phyloP scores from a whole-genome alignment of 768 basidiomycete species.

The Boletus huronensis region DNA sequence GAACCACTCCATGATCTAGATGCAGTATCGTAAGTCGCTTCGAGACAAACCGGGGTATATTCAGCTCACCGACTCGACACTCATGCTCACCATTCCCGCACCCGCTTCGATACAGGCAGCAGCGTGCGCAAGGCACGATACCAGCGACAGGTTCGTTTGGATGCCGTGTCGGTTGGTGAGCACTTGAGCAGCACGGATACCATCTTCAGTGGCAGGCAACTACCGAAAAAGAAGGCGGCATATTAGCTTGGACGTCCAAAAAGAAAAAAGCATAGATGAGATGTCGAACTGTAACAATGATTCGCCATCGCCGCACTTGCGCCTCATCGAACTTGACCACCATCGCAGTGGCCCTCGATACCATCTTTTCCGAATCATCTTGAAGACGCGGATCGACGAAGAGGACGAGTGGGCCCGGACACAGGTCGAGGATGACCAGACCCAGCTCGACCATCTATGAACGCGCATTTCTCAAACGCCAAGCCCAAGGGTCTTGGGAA shows the following conservation, averaged over 20 bases:
- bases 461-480: neutral
- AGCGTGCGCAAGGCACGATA: constrained; percentile 54
- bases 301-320: constrained; percentile 36
- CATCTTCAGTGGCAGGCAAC: constrained; percentile 58
- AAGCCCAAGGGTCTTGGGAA: neutral
- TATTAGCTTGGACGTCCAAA: neutral
- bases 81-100: constrained; percentile 46
- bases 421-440: constrained; percentile 40
- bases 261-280: neutral
- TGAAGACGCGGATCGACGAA: constrained; percentile 51
- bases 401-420: constrained; percentile 46
- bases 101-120: constrained; percentile 53
- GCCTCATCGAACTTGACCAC: constrained; percentile 39
- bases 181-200: constrained; percentile 44
- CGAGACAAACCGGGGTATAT: neutral
- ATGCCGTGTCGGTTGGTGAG: constrained; percentile 41
- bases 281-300: constrained; percentile 47
- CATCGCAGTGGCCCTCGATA: constrained; percentile 40
- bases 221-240: constrained; percentile 21
- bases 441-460: constrained; percentile 53
- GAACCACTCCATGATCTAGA: constrained; percentile 42
- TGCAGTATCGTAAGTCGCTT: constrained; percentile 1
- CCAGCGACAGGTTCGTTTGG: constrained; percentile 48
- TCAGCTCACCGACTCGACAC: constrained; percentile 45
- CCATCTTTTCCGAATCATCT: constrained; percentile 36